Evolutionary conservation across 2,329 filamentous ascomycete species (phyloP).

Genomic region (Triangularia setosa): DNA sequence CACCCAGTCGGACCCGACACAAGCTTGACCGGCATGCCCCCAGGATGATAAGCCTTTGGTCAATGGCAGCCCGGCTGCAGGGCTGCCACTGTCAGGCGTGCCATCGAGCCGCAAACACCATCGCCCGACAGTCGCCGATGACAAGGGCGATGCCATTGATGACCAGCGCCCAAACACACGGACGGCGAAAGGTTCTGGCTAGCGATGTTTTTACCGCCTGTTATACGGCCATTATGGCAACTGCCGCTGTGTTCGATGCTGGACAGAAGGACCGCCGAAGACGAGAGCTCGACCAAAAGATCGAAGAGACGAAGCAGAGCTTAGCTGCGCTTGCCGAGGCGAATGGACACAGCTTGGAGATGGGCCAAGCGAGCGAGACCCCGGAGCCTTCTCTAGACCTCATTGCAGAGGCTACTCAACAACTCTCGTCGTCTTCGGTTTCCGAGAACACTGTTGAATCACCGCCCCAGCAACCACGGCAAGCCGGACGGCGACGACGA

Average conservation of each 20-base stretch:
- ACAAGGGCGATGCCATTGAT: conserved; percentile 29
- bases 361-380: background rate
- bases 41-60: conserved; percentile 66
- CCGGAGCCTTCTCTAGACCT: conserved; percentile 4
- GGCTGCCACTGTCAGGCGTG: conserved; percentile 62
- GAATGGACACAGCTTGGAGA: background rate
- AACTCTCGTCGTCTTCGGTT: conserved; percentile 18
- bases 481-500: background rate
- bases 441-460: background rate
- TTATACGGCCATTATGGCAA: conserved; percentile 65
- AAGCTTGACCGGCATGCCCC: conserved; percentile 32
- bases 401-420: conserved; percentile 7
- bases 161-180: conserved; percentile 25
- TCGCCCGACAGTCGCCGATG: conserved; percentile 47
- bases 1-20: conserved; percentile 10
- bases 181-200: conserved; percentile 47
- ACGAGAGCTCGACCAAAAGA: conserved; percentile 57
- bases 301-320: conserved; percentile 51
- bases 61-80: conserved; percentile 60
- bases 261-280: conserved; percentile 54
- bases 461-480: background rate
- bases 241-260: conserved; percentile 60
- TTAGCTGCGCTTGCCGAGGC: conserved; percentile 33
- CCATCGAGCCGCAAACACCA: conserved; percentile 44
- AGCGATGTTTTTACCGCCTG: conserved; percentile 60